Evolutionary conservation across 192 early-diverging fungal species (phyloP).

Genomic region (Gonapodya prolifera): DNA sequence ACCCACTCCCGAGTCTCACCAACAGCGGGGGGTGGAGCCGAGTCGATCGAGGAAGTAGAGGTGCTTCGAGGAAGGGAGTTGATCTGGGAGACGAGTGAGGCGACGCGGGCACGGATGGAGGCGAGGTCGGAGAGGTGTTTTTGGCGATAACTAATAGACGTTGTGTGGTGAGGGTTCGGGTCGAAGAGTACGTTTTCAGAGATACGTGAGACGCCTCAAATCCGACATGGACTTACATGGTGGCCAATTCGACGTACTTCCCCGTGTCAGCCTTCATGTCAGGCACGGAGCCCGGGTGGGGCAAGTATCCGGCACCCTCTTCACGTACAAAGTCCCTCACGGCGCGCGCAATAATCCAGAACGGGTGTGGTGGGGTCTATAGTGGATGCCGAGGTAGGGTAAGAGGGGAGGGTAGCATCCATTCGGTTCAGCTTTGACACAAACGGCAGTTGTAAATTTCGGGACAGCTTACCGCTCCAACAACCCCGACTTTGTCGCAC

Average conservation of each 20-base stretch:
- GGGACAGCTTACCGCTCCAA: neutral
- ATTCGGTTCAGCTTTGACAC: slow-evolving; percentile 13
- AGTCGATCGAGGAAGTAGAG: too few relatives aligned
- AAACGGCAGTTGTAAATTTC: neutral
- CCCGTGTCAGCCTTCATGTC: slow-evolving; percentile 97
- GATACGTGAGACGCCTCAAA: too few relatives aligned
- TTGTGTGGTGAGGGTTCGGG: slow-evolving; percentile 3
- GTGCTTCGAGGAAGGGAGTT: too few relatives aligned
- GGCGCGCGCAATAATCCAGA: slow-evolving; percentile 79
- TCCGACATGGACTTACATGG: slow-evolving; percentile 50
- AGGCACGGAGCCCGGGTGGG: slow-evolving; percentile 72
- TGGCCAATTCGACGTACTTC: slow-evolving; percentile 73
- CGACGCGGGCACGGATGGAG: slow-evolving; percentile 28
- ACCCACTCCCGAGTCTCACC: too few relatives aligned
- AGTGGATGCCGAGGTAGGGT: slow-evolving; percentile 30
- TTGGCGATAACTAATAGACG: slow-evolving; percentile 48
- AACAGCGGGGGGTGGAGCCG: too few relatives aligned
- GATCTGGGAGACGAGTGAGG: too few relatives aligned
- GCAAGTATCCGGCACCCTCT: slow-evolving; percentile 58
- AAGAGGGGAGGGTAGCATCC: neutral
- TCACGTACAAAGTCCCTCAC: slow-evolving; percentile 64
- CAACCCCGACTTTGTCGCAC: slow-evolving; percentile 36
- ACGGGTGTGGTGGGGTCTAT: too few relatives aligned
- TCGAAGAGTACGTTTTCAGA: too few relatives aligned
- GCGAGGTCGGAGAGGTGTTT: slow-evolving; percentile 60